Percentiles rank a stretch among this genome's conserved stretches.
Evolutionary conservation across 371 early-diverging fungal species (phyloP).

Genomic region (Batkoa obscura): DNA sequence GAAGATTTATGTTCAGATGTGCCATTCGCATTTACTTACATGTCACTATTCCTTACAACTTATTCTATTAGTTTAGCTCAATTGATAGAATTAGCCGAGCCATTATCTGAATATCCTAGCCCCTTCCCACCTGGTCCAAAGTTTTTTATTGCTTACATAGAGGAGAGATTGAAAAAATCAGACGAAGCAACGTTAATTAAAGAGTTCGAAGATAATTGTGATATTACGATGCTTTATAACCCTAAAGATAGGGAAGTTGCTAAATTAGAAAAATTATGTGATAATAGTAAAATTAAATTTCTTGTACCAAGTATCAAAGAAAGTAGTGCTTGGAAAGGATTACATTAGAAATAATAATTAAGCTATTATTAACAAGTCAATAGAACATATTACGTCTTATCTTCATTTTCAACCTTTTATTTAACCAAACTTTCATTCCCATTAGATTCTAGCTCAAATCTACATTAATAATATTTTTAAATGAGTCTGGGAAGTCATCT

Average conservation of each 20-base stretch:
- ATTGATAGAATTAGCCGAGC: not conserved
- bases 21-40: conserved; percentile 48
- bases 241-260: not conserved
- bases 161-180: not conserved
- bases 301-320: too few relatives aligned
- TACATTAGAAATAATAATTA: too few relatives aligned
- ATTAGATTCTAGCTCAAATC: too few relatives aligned
- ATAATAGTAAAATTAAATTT: not conserved
- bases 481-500: too few relatives aligned
- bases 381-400: too few relatives aligned
- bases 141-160: not conserved
- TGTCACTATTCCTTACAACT: conserved; percentile 23
- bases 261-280: not conserved
- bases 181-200: not conserved
- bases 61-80: not conserved
- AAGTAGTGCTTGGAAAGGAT: too few relatives aligned
- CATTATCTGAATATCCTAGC: not conserved
- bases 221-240: not conserved
- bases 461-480: too few relatives aligned
- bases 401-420: too few relatives aligned
- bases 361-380: too few relatives aligned
- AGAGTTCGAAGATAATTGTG: not conserved
- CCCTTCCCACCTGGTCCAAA: not conserved
- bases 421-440: too few relatives aligned
- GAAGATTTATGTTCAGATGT: conserved; percentile 67